Evolutionary conservation across 1,284 basidiomycete species (phyloP).

Genomic region (Vanrija sp.): DNA sequence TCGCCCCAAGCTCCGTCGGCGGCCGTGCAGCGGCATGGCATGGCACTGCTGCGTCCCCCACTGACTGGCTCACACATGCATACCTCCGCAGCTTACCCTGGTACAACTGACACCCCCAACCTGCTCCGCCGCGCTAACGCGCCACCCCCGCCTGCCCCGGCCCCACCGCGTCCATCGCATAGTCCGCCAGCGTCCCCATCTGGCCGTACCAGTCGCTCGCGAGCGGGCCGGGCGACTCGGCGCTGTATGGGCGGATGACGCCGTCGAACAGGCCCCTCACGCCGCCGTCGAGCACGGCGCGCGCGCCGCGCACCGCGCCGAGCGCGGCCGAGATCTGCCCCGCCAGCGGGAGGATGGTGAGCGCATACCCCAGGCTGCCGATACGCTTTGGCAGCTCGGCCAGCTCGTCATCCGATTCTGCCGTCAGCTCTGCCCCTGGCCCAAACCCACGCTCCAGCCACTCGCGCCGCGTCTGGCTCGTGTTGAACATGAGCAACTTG

Average conservation of each 20-base stretch:
- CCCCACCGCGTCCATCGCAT: slow-evolving; percentile 1
- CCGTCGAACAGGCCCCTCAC: slow-evolving; percentile 7
- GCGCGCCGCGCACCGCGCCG: slow-evolving; percentile 5
- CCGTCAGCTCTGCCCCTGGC: no score
- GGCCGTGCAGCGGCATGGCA: no score
- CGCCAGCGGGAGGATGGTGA: slow-evolving; percentile 12
- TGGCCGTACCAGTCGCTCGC: slow-evolving; percentile 19
- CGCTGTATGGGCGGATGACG: not conserved
- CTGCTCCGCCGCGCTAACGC: no score
- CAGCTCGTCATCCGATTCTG: not conserved
- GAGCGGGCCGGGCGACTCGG: not conserved
- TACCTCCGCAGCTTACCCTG: no score
- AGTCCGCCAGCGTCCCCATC: slow-evolving; percentile 17
- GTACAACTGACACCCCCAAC: no score
- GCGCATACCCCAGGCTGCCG: slow-evolving; percentile 14
- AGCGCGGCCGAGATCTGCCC: slow-evolving; percentile 5
- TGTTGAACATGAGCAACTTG: slow-evolving; percentile 20
- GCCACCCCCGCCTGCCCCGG: not conserved
- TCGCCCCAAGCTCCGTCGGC: no score
- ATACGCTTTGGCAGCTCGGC: slow-evolving; percentile 1
- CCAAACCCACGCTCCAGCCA: not conserved
- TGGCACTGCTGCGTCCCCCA: no score
- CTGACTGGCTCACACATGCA: no score
- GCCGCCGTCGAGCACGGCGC: slow-evolving; percentile 7
- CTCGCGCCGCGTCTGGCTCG: slow-evolving; percentile 2